Base-by-base conservation (phyloP, 2,329 filamentous ascomycete species). In the Apiospora kogelbergensis region DNA sequence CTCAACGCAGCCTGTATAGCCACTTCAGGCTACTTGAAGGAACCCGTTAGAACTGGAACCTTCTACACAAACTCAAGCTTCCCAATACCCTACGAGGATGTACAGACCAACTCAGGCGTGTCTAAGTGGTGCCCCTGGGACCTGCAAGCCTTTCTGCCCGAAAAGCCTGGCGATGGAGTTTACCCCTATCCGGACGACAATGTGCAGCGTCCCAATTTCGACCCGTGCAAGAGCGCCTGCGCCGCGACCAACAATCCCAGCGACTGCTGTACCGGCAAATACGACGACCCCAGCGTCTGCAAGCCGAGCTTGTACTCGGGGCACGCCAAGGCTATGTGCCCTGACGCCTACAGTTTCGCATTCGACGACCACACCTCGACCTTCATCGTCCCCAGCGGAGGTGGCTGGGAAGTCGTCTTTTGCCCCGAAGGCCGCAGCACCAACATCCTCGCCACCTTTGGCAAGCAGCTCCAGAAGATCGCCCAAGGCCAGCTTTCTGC, bases 301-400 rank as follows among this genome's bases (percentile, higher is more conserved):
- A 82, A 84, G 70, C 89, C 91, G 2, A 89, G 89, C 66, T 80
- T 87, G 48, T 96, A 95, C 81, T 90, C 90, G 72, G 87, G 83
- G 69, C 84, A 84, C 13, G 91, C 92, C 67, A 96, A 97, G 82
- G 81, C 81, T 3, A 86, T 95, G 15, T 97, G 93, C 77, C 93
- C 93, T 0, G 93, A 97, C 80, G 93, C 93, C 2, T 97, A 96
- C 81, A 93, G 91, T 75, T 97, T 88, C 78, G 90, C 91, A 66
- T 89, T 88, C 78, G 86, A 89, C 72, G 87, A 90, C 74, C 80
- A 83, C 70, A 81, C 82, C 40, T 88, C 85, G 20, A 90, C 88
- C 0, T 91, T 90, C 73, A 88, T 89, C 73, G 83, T 90, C 44
- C 88, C 89, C 2, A 83, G 79, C 13, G 93, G 93, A 22, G 92